Conservation (phyloP, 441 rosid genomes). For the Gossypium trilobum region DNA sequence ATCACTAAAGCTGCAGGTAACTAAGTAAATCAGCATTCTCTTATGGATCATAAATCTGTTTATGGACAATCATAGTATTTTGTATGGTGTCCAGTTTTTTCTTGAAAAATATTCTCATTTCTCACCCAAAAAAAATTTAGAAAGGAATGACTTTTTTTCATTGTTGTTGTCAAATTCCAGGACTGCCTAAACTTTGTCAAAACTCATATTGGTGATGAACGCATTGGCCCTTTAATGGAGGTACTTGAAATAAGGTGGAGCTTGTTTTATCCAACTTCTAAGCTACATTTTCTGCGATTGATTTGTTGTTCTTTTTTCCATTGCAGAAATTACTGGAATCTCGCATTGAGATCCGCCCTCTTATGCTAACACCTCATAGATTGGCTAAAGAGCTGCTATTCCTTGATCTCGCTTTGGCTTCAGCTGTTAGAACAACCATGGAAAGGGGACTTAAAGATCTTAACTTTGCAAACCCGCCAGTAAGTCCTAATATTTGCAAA, state of each 20-base stretch:
- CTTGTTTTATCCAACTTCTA: slow-evolving; percentile 3
- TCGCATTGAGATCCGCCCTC: slow-evolving; percentile 50
- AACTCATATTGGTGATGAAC: slow-evolving; percentile 37
- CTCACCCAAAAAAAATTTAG: background rate
- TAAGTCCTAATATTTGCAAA: slow-evolving; percentile 17
- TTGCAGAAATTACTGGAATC: slow-evolving; percentile 49
- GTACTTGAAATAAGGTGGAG: slow-evolving; percentile 16
- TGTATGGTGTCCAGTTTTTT: background rate
- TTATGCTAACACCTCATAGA: slow-evolving; percentile 34
- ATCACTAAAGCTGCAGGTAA: slow-evolving; percentile 45
- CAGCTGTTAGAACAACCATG: slow-evolving; percentile 52
- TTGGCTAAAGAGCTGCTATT: slow-evolving; percentile 51
- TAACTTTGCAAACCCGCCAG: slow-evolving; percentile 39
- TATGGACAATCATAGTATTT: background rate
- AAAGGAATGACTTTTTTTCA: slow-evolving; percentile 6
- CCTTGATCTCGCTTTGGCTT: slow-evolving; percentile 61
- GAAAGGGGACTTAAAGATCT: slow-evolving; percentile 57
- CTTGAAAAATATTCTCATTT: background rate
- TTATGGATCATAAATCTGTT: background rate
- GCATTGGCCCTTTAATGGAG: slow-evolving; percentile 37
- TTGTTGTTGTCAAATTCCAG: slow-evolving; percentile 26
- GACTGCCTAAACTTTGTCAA: slow-evolving; percentile 40
- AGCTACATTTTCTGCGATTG: slow-evolving; percentile 13
- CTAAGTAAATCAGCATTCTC: background rate
- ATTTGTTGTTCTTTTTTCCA: slow-evolving; percentile 12